Conservation (phyloP, 139 green algal genomes). For the Tetraselmis chui region DNA sequence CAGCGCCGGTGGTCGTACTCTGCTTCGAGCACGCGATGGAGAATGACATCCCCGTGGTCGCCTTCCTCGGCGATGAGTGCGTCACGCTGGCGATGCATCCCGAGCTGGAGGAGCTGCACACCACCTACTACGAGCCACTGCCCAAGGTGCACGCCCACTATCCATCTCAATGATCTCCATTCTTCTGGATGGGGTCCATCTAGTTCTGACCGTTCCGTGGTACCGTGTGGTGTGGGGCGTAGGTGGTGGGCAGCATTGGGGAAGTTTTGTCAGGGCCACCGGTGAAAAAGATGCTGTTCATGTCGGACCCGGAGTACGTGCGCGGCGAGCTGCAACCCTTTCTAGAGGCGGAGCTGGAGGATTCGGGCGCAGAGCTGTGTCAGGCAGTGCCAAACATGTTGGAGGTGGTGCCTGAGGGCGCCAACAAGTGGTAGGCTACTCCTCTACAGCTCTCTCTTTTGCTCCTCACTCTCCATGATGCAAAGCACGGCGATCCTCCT, state of each 20-base stretch:
- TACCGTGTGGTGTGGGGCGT: no score
- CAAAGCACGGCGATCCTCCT: neutral
- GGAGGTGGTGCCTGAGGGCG: conserved; percentile 81
- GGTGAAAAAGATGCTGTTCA: conserved; percentile 85
- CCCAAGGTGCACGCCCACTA: conserved; percentile 16
- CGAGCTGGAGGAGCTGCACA: conserved; percentile 57
- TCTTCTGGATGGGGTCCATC: no score
- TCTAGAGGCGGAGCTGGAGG: neutral
- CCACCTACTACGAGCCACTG: conserved; percentile 80
- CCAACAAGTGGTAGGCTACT: conserved; percentile 71
- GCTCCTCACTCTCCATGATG: neutral
- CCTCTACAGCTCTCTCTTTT: neutral
- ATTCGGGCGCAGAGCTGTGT: conserved; percentile 39
- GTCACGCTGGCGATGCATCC: conserved; percentile 57
- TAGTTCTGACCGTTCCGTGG: no score
- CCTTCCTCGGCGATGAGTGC: conserved; percentile 83
- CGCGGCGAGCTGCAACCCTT: conserved; percentile 1
- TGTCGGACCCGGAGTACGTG: conserved; percentile 49
- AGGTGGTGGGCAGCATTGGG: neutral
- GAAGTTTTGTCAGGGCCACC: conserved; percentile 9
- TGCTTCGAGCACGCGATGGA: conserved; percentile 45
- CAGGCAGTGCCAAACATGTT: conserved; percentile 90
- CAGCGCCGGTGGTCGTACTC: conserved; percentile 37
- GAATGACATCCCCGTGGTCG: conserved; percentile 36
- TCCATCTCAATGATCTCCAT: no score